Evolutionary conservation across 73 alveolate species (phyloP), one percentile per base, ranked within the genome.

Genomic region (Tetrahymena borealis): DNA sequence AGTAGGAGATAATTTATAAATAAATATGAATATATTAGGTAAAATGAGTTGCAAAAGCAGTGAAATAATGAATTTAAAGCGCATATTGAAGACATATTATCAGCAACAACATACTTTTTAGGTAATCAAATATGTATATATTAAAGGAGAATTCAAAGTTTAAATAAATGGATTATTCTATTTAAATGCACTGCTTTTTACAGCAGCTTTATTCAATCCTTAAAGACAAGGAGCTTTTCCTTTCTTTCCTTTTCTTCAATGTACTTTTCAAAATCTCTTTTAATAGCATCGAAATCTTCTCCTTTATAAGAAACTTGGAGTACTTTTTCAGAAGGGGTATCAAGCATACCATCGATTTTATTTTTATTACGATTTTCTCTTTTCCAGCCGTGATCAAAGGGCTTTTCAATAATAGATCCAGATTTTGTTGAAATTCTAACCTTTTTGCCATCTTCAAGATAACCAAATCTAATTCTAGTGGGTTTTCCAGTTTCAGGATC

Each of bases 401-500:
- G 98, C 78, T 97, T 97, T 7, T 97, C 97, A 36, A 97, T 94
- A 32, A 96, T 38, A 33, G 98, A 92, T 39, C 99, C 99, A 4
- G 97, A 40, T 91, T 94, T 96, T 93, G 93, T 96, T 13, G 98
- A 92, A 38, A 97, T 90, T 92, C 99, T 91, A 90, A 97, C 99
- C 39, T 94, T 95, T 32, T 94, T 33, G 16, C 99, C 98, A 79
- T 95, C 97, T 90, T 94, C 97, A 31, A 97, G 94, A 92, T 78
- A 96, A 2, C 98, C 98, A 90, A 91, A 93, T 33, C 78, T 32
- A 37, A 96, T 91, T 90, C 97, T 91, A 11, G 99, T 96, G n/a
- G 98, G 97, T 79, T 79, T 94, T 20, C 97, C 93, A 39, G 96
- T 91, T 79, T 97, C 98, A 38, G 99, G 99, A 91, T 97, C 99